Percentiles rank a stretch among this genome's conserved stretches.
These are phyloP conservation scores for Hordeum marinum DNA, from an alignment of 176 grass and related monocot species.

Conservation along the genomic window DNA sequence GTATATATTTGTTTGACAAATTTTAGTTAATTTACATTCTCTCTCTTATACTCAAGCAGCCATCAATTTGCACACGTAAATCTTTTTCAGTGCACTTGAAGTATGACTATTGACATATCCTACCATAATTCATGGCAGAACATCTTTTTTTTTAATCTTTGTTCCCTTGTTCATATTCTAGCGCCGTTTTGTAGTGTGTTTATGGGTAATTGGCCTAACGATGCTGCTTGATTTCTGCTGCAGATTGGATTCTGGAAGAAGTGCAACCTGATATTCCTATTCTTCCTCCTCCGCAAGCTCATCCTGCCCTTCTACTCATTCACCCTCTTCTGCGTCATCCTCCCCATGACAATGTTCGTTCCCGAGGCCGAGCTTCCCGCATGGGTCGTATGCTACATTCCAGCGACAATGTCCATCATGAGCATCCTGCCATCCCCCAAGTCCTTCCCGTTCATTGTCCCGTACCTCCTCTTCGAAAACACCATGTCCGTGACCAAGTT, in stretches of 20 bases:
- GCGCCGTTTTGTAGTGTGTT: neutral
- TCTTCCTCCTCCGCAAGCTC: constrained; percentile 89
- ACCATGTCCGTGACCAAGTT: constrained; percentile 96
- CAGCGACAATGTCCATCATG: constrained; percentile 75
- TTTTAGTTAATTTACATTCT: neutral
- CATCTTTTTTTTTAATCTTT: neutral
- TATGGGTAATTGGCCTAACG: constrained; percentile 10
- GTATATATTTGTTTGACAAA: neutral
- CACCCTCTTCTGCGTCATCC: constrained; percentile 78
- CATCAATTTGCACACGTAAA: neutral
- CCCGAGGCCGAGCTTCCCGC: constrained; percentile 76
- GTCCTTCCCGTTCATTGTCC: constrained; percentile 81
- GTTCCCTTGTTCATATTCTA: neutral
- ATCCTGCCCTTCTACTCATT: constrained; percentile 88
- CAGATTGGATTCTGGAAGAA: constrained; percentile 93
- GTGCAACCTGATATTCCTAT: constrained; percentile 81
- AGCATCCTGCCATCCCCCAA: constrained; percentile 74
- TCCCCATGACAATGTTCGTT: constrained; percentile 86
- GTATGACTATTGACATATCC: neutral
- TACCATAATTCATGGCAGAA: neutral
- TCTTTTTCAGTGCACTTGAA: neutral
- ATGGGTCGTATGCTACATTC: constrained; percentile 87
- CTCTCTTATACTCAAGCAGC: neutral
- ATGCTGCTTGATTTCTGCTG: constrained; percentile 21
- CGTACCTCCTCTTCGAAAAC: constrained; percentile 86